Base-by-base conservation (phyloP, 108 stramenopile species). In the Pseudonitzschia pungens region DNA sequence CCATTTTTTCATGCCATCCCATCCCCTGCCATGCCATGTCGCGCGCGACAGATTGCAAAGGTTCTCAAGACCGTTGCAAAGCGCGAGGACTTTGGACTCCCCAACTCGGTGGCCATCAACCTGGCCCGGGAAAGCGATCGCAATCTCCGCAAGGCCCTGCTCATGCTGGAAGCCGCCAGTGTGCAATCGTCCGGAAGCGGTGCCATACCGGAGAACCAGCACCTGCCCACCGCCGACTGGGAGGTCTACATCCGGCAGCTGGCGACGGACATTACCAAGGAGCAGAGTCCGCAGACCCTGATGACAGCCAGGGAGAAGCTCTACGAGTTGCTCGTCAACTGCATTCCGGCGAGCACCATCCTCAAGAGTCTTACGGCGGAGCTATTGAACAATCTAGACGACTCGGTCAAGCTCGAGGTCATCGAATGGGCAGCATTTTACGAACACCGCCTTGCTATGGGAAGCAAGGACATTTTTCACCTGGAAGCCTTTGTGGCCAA, bases 391-490 rank as follows among this genome's bases (percentile, higher is more conserved):
- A 88, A 83, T 45, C 72, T 98, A 41, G 97, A 98, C 76, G 96
- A 96, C 70, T 54, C 55, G 11, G 82, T 99, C 36, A 97, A 97
- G 79, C 80, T 79, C 31, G 87, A 98, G 67, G 93, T 99, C 14
- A 69, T 95, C 26, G 78, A 84, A 59, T 97, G 96, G 93, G 99
- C 98, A 1, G 95, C 97, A 11, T 97, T 96, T 77, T 99, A 98
- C 80, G 98, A 98, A 78, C 96, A 96, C 74, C 90, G 97, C 16
- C 77, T 99, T 63, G 80, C 84, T 22, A 72, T 80, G 82, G 98
- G 99, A 41, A 85, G 87, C 78, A 99, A 99, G 83, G 98, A 99
- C 58, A 97, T 99, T 33, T 96, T 98, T 81, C 99, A 99, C 82
- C 78, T 99, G 66, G 99, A 99, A 77, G 98, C 99, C 5, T 99